These are phyloP conservation scores for Colletotrichum tropicale DNA, from an alignment of 2,329 filamentous ascomycete species.

Conservation along the genomic window DNA sequence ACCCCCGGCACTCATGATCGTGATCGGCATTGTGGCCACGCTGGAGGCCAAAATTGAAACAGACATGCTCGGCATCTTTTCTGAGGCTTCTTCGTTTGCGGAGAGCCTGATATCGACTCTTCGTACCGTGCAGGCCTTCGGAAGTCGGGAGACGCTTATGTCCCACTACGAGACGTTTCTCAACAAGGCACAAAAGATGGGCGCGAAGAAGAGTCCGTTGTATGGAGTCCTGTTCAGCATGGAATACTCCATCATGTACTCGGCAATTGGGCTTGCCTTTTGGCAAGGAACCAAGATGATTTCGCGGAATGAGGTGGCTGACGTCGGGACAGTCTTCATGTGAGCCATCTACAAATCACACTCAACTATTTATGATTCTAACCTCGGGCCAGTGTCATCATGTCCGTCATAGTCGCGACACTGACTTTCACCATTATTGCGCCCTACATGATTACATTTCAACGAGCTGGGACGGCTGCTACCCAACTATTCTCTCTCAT, in stretches of 20 bases:
- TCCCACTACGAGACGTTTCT: constrained; percentile 7
- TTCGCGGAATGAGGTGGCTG: constrained; percentile 18
- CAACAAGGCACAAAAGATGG: not conserved
- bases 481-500: constrained; percentile 27
- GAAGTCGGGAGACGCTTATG: not conserved
- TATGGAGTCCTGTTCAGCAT: constrained; percentile 33
- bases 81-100: constrained; percentile 27
- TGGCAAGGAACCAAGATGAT: constrained; percentile 40
- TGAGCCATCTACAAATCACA: not conserved
- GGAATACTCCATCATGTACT: constrained; percentile 43
- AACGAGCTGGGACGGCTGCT: constrained; percentile 24
- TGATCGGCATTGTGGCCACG: constrained; percentile 23
- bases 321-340: constrained; percentile 16
- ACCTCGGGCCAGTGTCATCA: constrained; percentile 22
- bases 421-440: constrained; percentile 19
- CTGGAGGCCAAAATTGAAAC: constrained; percentile 28
- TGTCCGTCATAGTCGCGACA: constrained; percentile 27
- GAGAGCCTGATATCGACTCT: constrained; percentile 26
- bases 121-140: constrained; percentile 18
- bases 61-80: constrained; percentile 27
- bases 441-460: constrained; percentile 25
- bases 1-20: not conserved
- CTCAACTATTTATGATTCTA: not conserved
- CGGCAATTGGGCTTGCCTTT: constrained; percentile 21
- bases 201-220: constrained; percentile 27